These are phyloP conservation scores for Annulohypoxylon bovei DNA, from an alignment of 495 filamentous ascomycete genomes.

Conservation along the genomic window DNA sequence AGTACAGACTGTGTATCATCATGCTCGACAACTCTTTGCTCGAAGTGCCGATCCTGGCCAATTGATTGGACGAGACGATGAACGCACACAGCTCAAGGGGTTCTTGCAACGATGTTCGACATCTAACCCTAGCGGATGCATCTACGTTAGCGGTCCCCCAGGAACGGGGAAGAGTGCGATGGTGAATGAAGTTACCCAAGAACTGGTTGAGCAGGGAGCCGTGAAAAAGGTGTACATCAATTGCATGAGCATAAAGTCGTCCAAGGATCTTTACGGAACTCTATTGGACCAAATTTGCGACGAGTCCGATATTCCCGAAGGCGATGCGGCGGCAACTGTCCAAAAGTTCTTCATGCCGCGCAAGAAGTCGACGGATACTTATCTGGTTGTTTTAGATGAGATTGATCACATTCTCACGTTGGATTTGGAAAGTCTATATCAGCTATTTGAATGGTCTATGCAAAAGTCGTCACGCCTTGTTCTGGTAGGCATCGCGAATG, in stretches of 20 bases:
- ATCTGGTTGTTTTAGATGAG: conserved; percentile 88
- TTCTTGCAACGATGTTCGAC: conserved; percentile 75
- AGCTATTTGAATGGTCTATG: conserved; percentile 93
- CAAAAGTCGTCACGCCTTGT: conserved; percentile 78
- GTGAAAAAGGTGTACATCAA: conserved; percentile 84
- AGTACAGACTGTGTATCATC: conserved; percentile 79
- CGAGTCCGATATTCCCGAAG: conserved; percentile 52
- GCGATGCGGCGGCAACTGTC: conserved; percentile 67
- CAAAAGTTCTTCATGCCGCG: conserved; percentile 72
- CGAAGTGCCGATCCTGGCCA: conserved; percentile 77
- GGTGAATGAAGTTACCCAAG: conserved; percentile 77
- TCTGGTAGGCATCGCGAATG: conserved; percentile 94
- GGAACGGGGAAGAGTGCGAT: conserved; percentile 97
- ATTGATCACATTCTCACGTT: conserved; percentile 91
- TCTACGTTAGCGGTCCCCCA: conserved; percentile 95
- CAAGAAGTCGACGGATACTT: conserved; percentile 66
- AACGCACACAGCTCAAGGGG: conserved; percentile 71
- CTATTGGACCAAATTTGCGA: conserved; percentile 65
- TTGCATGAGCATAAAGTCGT: conserved; percentile 92
- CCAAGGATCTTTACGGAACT: conserved; percentile 81
- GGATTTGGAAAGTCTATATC: conserved; percentile 87
- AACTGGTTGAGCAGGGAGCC: conserved; percentile 55
- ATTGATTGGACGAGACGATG: conserved; percentile 84
- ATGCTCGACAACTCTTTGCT: conserved; percentile 87
- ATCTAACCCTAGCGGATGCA: conserved; percentile 75